phyloP scores from a whole-genome alignment of 768 basidiomycete genomes.

The Agaricus bisporus region DNA sequence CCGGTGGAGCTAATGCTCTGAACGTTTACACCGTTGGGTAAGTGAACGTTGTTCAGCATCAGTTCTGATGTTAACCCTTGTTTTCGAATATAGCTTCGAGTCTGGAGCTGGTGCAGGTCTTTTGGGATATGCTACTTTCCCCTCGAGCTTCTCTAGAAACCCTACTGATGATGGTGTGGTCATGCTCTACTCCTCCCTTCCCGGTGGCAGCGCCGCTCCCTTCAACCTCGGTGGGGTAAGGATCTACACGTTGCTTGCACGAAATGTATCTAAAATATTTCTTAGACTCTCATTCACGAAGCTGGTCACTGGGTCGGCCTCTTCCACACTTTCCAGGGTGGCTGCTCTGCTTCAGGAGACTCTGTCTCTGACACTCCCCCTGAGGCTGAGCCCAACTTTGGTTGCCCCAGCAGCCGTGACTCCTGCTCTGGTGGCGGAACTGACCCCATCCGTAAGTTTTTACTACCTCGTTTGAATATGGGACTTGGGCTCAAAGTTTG shows the following conservation, averaged over 20 bases:
- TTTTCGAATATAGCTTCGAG: slow-evolving; percentile 24
- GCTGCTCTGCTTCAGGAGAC: slow-evolving; percentile 35
- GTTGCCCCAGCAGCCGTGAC: slow-evolving; percentile 33
- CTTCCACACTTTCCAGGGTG: slow-evolving; percentile 55
- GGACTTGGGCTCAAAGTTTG: not conserved
- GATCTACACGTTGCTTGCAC: too few species aligned
- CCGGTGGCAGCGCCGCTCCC: slow-evolving; percentile 33
- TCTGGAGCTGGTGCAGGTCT: slow-evolving; percentile 34
- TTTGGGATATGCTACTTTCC: slow-evolving; percentile 52
- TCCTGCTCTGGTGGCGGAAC: slow-evolving; percentile 34
- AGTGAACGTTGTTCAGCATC: slow-evolving; percentile 2
- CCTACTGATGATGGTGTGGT: slow-evolving; percentile 46
- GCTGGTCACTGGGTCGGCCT: slow-evolving; percentile 58
- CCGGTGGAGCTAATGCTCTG: slow-evolving; percentile 32
- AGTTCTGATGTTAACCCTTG: not conserved
- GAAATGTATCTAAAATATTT: slow-evolving; percentile 8
- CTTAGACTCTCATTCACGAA: slow-evolving; percentile 46
- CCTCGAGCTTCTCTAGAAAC: slow-evolving; percentile 29
- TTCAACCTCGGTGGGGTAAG: slow-evolving; percentile 38
- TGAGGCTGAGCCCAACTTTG: slow-evolving; percentile 35
- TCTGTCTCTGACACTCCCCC: slow-evolving; percentile 40
- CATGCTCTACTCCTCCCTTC: slow-evolving; percentile 34
- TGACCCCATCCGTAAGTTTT: slow-evolving; percentile 36
- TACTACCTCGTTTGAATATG: not conserved
- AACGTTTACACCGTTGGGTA: slow-evolving; percentile 50